Evolutionary conservation across 768 basidiomycete genomes (phyloP).

Genomic region (Tricholoma sp.): DNA sequence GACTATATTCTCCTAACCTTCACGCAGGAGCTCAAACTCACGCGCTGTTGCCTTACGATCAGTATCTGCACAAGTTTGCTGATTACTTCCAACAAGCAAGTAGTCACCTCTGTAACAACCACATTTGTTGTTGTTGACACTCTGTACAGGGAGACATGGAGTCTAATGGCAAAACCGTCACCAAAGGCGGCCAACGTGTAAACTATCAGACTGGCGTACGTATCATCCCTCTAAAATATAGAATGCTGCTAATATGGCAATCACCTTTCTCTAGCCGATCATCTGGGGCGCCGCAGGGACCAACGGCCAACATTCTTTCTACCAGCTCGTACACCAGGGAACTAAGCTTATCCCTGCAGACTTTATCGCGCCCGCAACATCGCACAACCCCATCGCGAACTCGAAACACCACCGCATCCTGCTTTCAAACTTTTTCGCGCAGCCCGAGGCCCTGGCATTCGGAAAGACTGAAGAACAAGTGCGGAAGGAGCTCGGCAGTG

Average conservation of each 20-base stretch:
- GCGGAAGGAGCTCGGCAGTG: constrained; percentile 54
- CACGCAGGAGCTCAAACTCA: constrained; percentile 82
- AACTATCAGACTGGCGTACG: constrained; percentile 94
- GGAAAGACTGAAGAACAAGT: constrained; percentile 95
- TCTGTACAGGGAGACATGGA: constrained; percentile 87
- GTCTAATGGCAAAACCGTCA: constrained; percentile 95
- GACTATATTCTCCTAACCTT: background rate
- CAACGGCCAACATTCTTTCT: constrained; percentile 99
- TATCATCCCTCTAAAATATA: constrained; percentile 3
- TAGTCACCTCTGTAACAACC: background rate
- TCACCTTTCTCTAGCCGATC: constrained; percentile 61
- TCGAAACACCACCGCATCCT: constrained; percentile 97
- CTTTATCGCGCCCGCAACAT: constrained; percentile 85
- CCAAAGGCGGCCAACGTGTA: constrained; percentile 89
- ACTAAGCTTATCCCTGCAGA: constrained; percentile 90
- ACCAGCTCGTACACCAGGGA: constrained; percentile 94
- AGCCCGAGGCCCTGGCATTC: constrained; percentile 95
- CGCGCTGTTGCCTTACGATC: constrained; percentile 94
- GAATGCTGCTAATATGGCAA: background rate
- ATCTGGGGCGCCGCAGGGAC: constrained; percentile 99
- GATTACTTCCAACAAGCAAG: constrained; percentile 96
- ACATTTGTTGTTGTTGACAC: background rate
- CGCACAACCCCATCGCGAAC: constrained; percentile 81
- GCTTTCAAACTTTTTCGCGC: constrained; percentile 97
- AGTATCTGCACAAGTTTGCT: constrained; percentile 98